These are phyloP conservation scores for Craspedostauros australis DNA, from an alignment of 108 stramenopile species.

Conservation along the genomic window DNA sequence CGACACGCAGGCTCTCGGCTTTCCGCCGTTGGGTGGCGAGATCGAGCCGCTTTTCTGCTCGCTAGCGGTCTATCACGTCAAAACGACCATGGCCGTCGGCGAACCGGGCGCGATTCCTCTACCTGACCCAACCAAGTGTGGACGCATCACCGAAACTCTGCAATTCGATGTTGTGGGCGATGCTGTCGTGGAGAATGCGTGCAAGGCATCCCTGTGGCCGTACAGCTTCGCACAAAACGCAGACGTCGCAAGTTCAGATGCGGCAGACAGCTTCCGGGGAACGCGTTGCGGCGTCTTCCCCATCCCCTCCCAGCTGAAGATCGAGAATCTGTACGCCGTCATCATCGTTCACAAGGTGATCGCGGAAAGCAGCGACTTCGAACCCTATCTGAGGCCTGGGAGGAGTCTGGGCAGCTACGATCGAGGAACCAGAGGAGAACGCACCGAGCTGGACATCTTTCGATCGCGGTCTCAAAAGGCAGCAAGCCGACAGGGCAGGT, in stretches of 20 bases:
- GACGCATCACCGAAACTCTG: slow-evolving; percentile 70
- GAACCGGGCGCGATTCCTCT: slow-evolving; percentile 28
- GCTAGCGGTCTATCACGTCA: slow-evolving; percentile 79
- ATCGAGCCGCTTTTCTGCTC: slow-evolving; percentile 85
- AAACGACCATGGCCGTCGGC: slow-evolving; percentile 34
- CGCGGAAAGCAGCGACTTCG: slow-evolving; percentile 51
- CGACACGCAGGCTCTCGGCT: slow-evolving; percentile 83
- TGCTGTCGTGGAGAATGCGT: slow-evolving; percentile 48
- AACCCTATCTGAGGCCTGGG: slow-evolving; percentile 25
- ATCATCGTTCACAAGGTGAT: slow-evolving; percentile 76
- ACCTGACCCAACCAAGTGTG: slow-evolving; percentile 64
- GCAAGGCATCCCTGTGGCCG: slow-evolving; percentile 60
- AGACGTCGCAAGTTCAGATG: too few species aligned
- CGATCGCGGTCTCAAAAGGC: slow-evolving; percentile 58
- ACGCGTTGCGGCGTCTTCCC: slow-evolving; percentile 85
- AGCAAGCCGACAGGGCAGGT: slow-evolving; percentile 43
- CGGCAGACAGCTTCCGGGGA: slow-evolving; percentile 17
- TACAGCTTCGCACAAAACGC: slow-evolving; percentile 14
- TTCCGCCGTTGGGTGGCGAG: slow-evolving; percentile 74
- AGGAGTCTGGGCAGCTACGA: background rate
- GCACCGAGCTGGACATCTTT: slow-evolving; percentile 46
- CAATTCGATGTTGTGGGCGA: slow-evolving; percentile 81
- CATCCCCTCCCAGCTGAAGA: slow-evolving; percentile 60
- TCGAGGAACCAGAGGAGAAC: slow-evolving; percentile 1
- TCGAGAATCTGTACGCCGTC: slow-evolving; percentile 76